Evolutionary conservation across 1,284 basidiomycete genomes (phyloP).

Genomic region (Cutaneotrichosporon cavernicola): DNA sequence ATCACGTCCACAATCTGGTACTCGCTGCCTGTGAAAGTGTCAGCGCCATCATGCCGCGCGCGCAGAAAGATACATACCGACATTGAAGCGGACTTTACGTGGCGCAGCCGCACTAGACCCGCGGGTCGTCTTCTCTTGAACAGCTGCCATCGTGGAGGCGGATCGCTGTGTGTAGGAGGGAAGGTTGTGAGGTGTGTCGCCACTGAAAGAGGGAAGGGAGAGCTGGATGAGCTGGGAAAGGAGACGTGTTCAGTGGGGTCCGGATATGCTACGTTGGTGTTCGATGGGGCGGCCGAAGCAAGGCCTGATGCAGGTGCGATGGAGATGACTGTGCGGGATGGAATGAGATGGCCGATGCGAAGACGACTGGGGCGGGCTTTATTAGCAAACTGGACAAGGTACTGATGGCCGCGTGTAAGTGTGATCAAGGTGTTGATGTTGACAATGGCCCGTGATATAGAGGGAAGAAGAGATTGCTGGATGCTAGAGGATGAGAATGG

Average conservation of each 20-base stretch:
- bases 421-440: background rate
- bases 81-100: slow-evolving; percentile 87
- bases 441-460: background rate
- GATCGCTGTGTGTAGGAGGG: background rate
- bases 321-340: background rate
- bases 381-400: background rate
- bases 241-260: background rate
- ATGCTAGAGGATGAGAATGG: background rate
- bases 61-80: slow-evolving; percentile 61
- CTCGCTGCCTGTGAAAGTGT: slow-evolving; percentile 53
- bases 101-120: slow-evolving; percentile 60
- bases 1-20: slow-evolving; percentile 91
- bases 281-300: background rate
- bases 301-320: background rate
- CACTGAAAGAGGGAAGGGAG: background rate
- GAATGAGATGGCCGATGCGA: background rate
- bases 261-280: background rate
- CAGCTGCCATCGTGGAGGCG: slow-evolving; percentile 1
- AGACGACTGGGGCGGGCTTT: background rate
- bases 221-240: background rate
- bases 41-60: background rate
- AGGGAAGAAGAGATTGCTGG: background rate
- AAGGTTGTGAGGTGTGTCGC: background rate
- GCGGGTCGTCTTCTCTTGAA: slow-evolving; percentile 42
- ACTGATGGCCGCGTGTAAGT: background rate